Evolutionary conservation across 352 stramenopile species (phyloP).

Genomic region (Phytopythium cucurbitacearum): DNA sequence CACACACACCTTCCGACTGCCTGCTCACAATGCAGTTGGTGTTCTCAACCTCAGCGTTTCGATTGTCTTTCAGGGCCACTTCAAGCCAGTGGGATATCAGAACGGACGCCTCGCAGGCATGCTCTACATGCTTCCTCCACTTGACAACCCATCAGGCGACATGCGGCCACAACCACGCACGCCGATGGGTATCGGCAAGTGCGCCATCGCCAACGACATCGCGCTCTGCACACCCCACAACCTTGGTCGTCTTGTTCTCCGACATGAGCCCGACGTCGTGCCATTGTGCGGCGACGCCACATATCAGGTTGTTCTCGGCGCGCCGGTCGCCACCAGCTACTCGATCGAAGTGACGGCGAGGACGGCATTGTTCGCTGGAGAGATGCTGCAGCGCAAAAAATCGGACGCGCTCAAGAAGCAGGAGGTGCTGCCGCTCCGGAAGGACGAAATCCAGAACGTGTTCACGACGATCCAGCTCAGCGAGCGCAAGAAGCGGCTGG

Average conservation of each 20-base stretch:
- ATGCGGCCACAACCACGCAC: slow-evolving; percentile 10
- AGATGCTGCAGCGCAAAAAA: slow-evolving; percentile 44
- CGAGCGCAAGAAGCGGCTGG: slow-evolving; percentile 60
- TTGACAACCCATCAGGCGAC: neutral
- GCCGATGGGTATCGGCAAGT: slow-evolving; percentile 53
- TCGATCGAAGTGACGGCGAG: slow-evolving; percentile 50
- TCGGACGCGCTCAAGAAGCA: slow-evolving; percentile 61
- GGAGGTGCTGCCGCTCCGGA: slow-evolving; percentile 48
- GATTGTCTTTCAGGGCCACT: slow-evolving; percentile 72
- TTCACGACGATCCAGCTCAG: slow-evolving; percentile 70
- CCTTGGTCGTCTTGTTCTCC: slow-evolving; percentile 60
- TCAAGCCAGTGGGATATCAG: slow-evolving; percentile 65
- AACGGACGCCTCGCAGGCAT: slow-evolving; percentile 71
- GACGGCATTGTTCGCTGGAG: slow-evolving; percentile 39
- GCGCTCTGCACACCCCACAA: slow-evolving; percentile 57
- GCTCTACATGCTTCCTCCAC: slow-evolving; percentile 56
- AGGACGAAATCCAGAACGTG: slow-evolving; percentile 60
- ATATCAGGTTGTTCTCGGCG: slow-evolving; percentile 74
- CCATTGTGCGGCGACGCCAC: slow-evolving; percentile 41
- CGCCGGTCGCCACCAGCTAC: slow-evolving; percentile 65
- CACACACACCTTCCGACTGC: slow-evolving; percentile 63
- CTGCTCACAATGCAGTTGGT: slow-evolving; percentile 18
- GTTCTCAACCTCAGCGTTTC: slow-evolving; percentile 55
- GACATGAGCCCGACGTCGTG: slow-evolving; percentile 49
- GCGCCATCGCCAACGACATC: slow-evolving; percentile 44